Evolutionary conservation across 139 green algal genomes (phyloP).

Genomic region (Picochlorum sp.): DNA sequence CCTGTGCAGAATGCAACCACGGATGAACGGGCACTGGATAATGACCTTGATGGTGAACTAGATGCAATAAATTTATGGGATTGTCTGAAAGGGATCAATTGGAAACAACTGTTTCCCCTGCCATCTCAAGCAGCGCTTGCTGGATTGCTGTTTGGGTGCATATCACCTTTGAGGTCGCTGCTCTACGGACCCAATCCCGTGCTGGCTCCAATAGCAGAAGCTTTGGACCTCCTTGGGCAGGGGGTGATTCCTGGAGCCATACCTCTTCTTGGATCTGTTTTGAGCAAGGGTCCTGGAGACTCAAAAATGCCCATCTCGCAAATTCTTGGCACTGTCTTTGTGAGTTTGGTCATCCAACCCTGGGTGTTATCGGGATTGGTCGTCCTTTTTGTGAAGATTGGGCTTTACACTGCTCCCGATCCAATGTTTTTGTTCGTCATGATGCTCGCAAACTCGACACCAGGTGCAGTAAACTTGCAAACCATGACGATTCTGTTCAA

Average conservation of each 20-base stretch:
- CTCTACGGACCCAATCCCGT: slow-evolving; percentile 26
- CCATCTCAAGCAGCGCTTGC: slow-evolving; percentile 22
- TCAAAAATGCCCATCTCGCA: slow-evolving; percentile 27
- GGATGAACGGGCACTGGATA: too few species aligned
- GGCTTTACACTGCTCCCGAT: slow-evolving; percentile 36
- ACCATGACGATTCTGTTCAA: slow-evolving; percentile 44
- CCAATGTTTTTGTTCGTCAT: slow-evolving; percentile 50
- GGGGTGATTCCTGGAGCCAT: slow-evolving; percentile 49
- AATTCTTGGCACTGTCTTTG: slow-evolving; percentile 22
- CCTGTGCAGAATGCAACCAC: too few species aligned
- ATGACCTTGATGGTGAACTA: too few species aligned
- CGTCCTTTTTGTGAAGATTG: slow-evolving; percentile 17
- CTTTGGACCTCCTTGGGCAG: slow-evolving; percentile 31
- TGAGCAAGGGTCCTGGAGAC: slow-evolving; percentile 32
- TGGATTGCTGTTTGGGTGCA: slow-evolving; percentile 34
- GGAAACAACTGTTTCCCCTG: slow-evolving; percentile 16
- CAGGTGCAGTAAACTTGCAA: slow-evolving; percentile 55
- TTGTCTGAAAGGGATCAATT: slow-evolving; percentile 12
- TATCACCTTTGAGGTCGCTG: slow-evolving; percentile 20
- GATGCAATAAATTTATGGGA: neutral
- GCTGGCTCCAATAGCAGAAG: slow-evolving; percentile 26
- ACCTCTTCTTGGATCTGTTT: slow-evolving; percentile 50
- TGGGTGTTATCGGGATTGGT: slow-evolving; percentile 29
- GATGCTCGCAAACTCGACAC: slow-evolving; percentile 46
- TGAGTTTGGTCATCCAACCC: slow-evolving; percentile 39